Evolutionary conservation across 1,139 yeast genomes (phyloP), one percentile per base, ranked within the genome.

Genomic region (Saccharomycopsis hybrid): DNA sequence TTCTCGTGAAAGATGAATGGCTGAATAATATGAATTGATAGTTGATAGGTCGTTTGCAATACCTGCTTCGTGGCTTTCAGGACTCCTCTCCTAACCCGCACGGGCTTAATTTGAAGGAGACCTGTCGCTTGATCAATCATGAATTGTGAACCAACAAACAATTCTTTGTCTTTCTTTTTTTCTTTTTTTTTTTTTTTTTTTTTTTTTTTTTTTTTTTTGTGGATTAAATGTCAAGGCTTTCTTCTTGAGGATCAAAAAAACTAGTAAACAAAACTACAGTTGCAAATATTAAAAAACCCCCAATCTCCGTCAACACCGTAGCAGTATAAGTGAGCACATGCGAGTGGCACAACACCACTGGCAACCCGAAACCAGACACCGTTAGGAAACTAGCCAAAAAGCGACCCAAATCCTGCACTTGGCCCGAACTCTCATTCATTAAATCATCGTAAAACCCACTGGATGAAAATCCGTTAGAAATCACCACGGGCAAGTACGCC

Each of bases 361-460:
- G 54, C 7, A 51, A 18, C 9, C 43, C 46, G 24, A 51, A 2
- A 8, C 49, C 54, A 5, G 54, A 49, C n/a, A 51, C 46, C 5
- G 52, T 45, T 11, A 51, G 24, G 32, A 51, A 48, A 31, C 50
- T 42, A 13, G 50, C 18, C 2, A 46, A 18, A 37, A 51, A 44
- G 8, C 54, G 37, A 5, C 47, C 54, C 32, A 51, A 45, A 28
- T 51, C 54, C 39, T 44, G 44, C 9, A 48, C 32, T 36, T 18
- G 38, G 37, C 42, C 39, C n/a, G 48, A 24, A n/a, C 41, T 30
- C n/a, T 51, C 54, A 35, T 49, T 49, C 52, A 51, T 49, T 3
- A 51, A 29, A 38, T 51, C 54, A 33, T 51, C 51, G 33, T 51
- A 51, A 24, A 51, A 49, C 18, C 51, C 54, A 33, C 39, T 41